These are phyloP conservation scores for Barnettozyma californica DNA, from an alignment of 805 yeast species.

Conservation along the genomic window DNA sequence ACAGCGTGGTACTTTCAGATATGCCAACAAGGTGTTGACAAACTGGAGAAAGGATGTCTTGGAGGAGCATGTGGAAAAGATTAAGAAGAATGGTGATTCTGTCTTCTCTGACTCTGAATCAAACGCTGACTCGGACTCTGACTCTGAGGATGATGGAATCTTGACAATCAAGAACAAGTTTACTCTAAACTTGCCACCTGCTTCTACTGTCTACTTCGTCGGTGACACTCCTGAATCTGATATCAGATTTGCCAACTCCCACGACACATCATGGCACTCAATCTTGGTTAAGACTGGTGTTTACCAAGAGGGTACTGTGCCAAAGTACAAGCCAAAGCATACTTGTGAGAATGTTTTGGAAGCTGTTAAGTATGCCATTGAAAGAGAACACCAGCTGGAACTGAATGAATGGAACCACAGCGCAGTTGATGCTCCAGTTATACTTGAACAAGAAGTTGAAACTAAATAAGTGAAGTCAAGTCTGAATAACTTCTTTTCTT, in stretches of 20 bases:
- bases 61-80: constrained; percentile 63
- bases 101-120: constrained; percentile 21
- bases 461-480: background rate
- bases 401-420: constrained; percentile 69
- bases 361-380: constrained; percentile 79
- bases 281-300: constrained; percentile 86
- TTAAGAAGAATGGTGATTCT: constrained; percentile 33
- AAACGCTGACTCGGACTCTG: constrained; percentile 25
- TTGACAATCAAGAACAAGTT: constrained; percentile 40
- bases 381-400: constrained; percentile 71
- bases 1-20: constrained; percentile 79
- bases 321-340: constrained; percentile 75
- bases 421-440: constrained; percentile 45
- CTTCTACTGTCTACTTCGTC: constrained; percentile 81
- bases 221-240: constrained; percentile 91
- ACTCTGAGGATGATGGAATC: constrained; percentile 36
- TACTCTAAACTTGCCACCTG: constrained; percentile 64
- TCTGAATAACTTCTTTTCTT: no score
- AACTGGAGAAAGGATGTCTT: constrained; percentile 76
- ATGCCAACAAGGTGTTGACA: constrained; percentile 71
- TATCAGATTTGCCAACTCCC: constrained; percentile 81
- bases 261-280: constrained; percentile 80
- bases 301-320: constrained; percentile 72
- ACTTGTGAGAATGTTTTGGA: constrained; percentile 70
- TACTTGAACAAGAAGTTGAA: constrained; percentile 35